Base-by-base conservation (phyloP, 148 eudicot genomes). In the Amaranthus cruentus region DNA sequence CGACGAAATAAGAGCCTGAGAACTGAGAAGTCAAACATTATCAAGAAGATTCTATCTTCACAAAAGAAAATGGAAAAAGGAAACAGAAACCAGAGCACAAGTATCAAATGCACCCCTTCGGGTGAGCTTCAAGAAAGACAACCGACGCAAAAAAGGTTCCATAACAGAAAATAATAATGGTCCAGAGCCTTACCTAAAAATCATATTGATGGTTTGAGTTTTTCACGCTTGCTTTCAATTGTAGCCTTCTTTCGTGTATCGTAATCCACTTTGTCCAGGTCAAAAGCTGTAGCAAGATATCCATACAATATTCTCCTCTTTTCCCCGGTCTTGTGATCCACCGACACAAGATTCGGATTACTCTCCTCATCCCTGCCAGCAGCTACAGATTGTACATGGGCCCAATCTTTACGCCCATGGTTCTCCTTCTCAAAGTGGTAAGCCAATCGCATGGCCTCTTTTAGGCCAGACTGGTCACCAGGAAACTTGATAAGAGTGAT, bases 381-480 rank as follows among this genome's bases (percentile, higher is more conserved):
- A 7, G 73, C 68, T 11, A 61, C 71, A 60, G 93, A 78, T 77
- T 88, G 90, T 55, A 91, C 73, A 5, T 62, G 90, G 69, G 88
- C 82, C 98, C 98, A 91, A 18, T 75, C 83, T 73, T 71, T 86
- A 55, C 97, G 89, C 63, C 98, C 98, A 70, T 68, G 96, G 72
- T 85, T 86, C 55, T 90, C 87, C 76, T 83, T 87, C 84, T 86
- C 92, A 71, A 95, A 88, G 66, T 83, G 83, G 6, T 88, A 90
- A 15, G 89, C 79, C 62, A 95, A 75, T 75, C 87, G 85, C 83
- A 86, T 72, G 53, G 97, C 98, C 77, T 90, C 93, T 81, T 83
- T 88, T 64, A 94, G 76, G 28, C 97, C 98, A 6, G 88, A 76
- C 62, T 83, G 87, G 63, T 95, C 96, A 70, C 84, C 81, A 7